Base-by-base conservation (phyloP, 495 filamentous ascomycete species). In the Apodospora peruviana region DNA sequence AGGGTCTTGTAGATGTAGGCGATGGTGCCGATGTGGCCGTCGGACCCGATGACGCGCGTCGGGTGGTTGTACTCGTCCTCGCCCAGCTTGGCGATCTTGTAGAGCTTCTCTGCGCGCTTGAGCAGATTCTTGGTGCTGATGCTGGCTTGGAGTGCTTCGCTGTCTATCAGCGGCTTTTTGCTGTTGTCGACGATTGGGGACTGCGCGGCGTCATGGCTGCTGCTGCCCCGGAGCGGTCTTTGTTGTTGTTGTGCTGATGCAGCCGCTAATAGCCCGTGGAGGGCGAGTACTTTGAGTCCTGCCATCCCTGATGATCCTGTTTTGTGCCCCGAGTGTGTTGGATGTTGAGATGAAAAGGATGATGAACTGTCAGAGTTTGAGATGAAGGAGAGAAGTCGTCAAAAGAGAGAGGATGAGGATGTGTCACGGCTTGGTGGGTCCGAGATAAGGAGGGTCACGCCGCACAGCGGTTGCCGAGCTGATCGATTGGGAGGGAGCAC, bases 31-130 rank as follows among this genome's bases (percentile, higher is more conserved):
- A 63, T 50, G 53, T 86, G 83, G 3, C 81, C 81, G 50, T 70
- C 53, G 47, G 78, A 81, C 19, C 81, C 81, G 51, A 85, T 84
- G 16, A 85, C 81, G 45, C 81, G 70, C 3, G 81, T 85, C 2
- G 80, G 81, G 47, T 81, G 81, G 48, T 72, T 71, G 60, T 77
- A 83, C 43, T 82, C 76, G 11, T 73, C 63, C 38, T 74, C 60
- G 11, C 72, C 70, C 19, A 71, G 59, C 54, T 80, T 65, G 9
- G 81, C 80, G 49, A 83, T 71, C 37, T 72, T 56, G 58, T 72
- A 85, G 14, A 85, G 71, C 11, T 73, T 57, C 50, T 81, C 69
- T 35, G 81, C 80, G 39, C 77, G 70, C 10, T 60, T 59, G 5
- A 80, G 52, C 18, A 85, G 78, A 23, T 67, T 73, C 17, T 77